Base-by-base conservation (phyloP, 176 grass and related monocot species). In the Avena sativa region DNA sequence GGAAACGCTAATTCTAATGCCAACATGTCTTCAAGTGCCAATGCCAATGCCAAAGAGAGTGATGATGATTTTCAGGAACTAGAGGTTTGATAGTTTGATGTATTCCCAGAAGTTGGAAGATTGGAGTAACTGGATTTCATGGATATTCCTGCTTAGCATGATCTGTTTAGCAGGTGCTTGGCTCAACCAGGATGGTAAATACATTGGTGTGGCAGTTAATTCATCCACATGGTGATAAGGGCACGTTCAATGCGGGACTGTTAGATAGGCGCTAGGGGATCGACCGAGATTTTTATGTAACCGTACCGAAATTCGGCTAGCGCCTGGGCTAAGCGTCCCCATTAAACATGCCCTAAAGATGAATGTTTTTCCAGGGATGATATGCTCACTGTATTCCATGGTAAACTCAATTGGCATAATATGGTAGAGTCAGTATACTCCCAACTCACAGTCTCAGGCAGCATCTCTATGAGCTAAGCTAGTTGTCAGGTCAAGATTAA, bases 1-100 rank as follows among this genome's bases (percentile, higher is more conserved):
- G 90, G 79, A 1, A 76, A 86, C 5, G 81, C 89, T 8, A 88
- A 91, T 88, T 91, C 85, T 9, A 80, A 58, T 68, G 83, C 83
- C 32, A 61, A 80, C 55, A 63, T 69, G 40, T 57, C 58, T 60
- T 91, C 58, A 68, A 36, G 40, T 87, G 40, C 40, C 40, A 38
- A 38, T 38, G 36, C 36, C 15, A 23, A 5, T 52, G 20, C 26
- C 57, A 30, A 32, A 69, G 85, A 81, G 11, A 67, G 26, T 8
- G 19, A 16, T 51, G 51, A 16, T 28, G 85, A 73, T 57, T 76
- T 69, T 10, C 17, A 66, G 71, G 76, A 76, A 38, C 58, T 75
- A 49, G 81, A 84, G 26, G 40, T 75, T 20, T 84, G 50, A n/a
- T 84, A 68, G 66, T 58, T 68, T 46, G 38, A 84, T 2, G 6